A percentile compares a stretch with the other conserved stretches of the same genome.
Evolutionary conservation across 1,139 yeast genomes (phyloP).

Genomic region (Magnusiomyces tetraspermus): DNA sequence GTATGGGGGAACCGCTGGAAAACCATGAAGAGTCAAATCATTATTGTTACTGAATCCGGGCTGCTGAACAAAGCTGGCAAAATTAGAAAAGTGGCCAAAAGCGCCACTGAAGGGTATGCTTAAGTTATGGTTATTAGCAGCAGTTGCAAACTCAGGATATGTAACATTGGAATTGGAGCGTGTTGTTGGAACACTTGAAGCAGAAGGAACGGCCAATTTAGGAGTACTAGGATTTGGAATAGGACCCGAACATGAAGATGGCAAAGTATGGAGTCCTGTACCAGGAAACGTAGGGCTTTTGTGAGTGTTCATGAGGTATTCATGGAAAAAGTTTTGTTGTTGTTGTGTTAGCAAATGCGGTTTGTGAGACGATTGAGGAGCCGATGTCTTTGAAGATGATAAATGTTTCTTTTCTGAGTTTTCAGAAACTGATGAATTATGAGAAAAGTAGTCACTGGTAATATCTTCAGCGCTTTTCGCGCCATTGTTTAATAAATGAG

Average conservation of each 20-base stretch:
- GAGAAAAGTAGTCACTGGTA: conserved; percentile 11
- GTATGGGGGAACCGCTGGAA: neutral
- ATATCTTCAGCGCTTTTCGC: conserved; percentile 1
- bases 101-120: neutral
- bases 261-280: neutral
- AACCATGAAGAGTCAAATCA: neutral
- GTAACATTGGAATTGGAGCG: neutral
- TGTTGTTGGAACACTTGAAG: neutral
- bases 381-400: too few relatives aligned
- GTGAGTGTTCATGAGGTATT: neutral
- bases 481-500: conserved; percentile 23
- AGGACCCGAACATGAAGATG: neutral
- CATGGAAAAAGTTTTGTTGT: conserved; percentile 1
- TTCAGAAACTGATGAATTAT: conserved; percentile 4
- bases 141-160: neutral
- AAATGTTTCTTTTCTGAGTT: neutral
- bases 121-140: neutral
- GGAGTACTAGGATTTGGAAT: neutral
- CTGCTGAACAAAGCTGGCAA: neutral
- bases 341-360: conserved; percentile 2
- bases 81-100: neutral
- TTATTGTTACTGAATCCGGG: neutral
- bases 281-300: neutral
- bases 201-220: neutral
- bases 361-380: too few relatives aligned